Evolutionary conservation across 768 basidiomycete genomes (phyloP).

Genomic region (Rhodosporidiobolus odoratus): DNA sequence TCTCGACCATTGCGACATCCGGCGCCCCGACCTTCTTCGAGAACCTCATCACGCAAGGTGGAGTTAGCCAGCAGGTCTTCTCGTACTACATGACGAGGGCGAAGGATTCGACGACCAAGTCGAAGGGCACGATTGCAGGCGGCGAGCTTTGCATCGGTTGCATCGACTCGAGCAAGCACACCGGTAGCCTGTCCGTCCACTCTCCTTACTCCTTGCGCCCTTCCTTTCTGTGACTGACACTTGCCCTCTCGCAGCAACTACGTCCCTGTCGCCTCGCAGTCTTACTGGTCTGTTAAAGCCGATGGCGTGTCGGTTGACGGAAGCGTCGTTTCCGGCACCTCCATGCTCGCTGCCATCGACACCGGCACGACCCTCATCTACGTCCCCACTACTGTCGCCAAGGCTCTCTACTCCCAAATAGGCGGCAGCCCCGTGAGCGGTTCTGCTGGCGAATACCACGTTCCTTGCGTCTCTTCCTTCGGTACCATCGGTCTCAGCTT

Average conservation of each 20-base stretch:
- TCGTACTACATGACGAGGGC: slow-evolving; percentile 36
- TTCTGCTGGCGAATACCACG: slow-evolving; percentile 20
- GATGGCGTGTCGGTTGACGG: slow-evolving; percentile 34
- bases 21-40: slow-evolving; percentile 41
- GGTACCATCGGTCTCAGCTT: slow-evolving; percentile 27
- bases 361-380: slow-evolving; percentile 41
- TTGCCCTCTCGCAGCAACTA: slow-evolving; percentile 9
- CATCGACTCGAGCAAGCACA: slow-evolving; percentile 36
- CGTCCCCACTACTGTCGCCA: slow-evolving; percentile 26
- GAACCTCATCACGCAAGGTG: slow-evolving; percentile 32
- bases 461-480: slow-evolving; percentile 32
- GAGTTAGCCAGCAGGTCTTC: slow-evolving; percentile 25
- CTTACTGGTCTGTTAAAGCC: slow-evolving; percentile 27
- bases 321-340: slow-evolving; percentile 25
- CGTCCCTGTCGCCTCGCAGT: slow-evolving; percentile 24
- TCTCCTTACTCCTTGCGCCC: neutral
- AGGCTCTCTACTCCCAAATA: slow-evolving; percentile 25
- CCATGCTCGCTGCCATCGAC: slow-evolving; percentile 39
- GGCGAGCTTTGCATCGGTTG: slow-evolving; percentile 38
- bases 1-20: slow-evolving; percentile 40
- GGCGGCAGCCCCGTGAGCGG: slow-evolving; percentile 24
- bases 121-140: slow-evolving; percentile 31
- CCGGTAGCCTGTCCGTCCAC: slow-evolving; percentile 22
- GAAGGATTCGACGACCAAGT: slow-evolving; percentile 23
- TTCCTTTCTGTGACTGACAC: neutral